A percentile compares a stretch with the other conserved stretches of the same genome.
These are phyloP conservation scores for Roridomyces roridus DNA, from an alignment of 768 basidiomycete genomes.

Conservation along the genomic window DNA sequence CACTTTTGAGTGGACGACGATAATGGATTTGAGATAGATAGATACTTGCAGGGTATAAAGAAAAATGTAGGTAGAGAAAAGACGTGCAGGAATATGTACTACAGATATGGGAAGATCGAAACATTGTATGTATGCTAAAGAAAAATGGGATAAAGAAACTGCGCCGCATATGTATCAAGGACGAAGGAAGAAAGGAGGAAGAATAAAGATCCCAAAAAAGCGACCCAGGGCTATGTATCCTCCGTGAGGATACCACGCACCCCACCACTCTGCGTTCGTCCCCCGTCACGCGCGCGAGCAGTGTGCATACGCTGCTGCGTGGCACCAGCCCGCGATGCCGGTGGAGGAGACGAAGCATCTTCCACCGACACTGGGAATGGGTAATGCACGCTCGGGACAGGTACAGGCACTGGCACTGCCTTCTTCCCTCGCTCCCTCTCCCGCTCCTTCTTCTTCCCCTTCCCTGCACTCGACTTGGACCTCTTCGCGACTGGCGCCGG, in stretches of 20 bases:
- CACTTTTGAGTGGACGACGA: too few species aligned
- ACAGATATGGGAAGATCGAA: background rate
- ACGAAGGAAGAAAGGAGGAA: background rate
- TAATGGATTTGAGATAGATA: too few species aligned
- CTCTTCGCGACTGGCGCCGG: conserved; percentile 22
- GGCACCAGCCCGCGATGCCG: conserved; percentile 23
- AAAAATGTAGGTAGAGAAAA: too few species aligned
- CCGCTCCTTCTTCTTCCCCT: conserved; percentile 46
- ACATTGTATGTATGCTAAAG: background rate
- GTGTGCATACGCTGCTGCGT: conserved; percentile 65
- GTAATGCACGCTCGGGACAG: conserved; percentile 55
- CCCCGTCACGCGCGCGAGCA: conserved; percentile 77
- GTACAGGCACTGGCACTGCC: conserved; percentile 44
- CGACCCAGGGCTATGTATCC: conserved; percentile 23
- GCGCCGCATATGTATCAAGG: background rate
- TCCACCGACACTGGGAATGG: conserved; percentile 67
- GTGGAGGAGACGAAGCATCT: conserved; percentile 31
- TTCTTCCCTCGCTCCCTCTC: conserved; percentile 44
- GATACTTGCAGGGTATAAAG: too few species aligned
- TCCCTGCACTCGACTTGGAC: conserved; percentile 23
- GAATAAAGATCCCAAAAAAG: background rate
- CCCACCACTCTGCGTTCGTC: conserved; percentile 86
- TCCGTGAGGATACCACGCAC: conserved; percentile 73
- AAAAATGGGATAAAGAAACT: background rate
- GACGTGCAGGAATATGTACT: conserved; percentile 1